Base-by-base conservation (phyloP, 106 monocot genomes). In the Dendrobium nobile region DNA sequence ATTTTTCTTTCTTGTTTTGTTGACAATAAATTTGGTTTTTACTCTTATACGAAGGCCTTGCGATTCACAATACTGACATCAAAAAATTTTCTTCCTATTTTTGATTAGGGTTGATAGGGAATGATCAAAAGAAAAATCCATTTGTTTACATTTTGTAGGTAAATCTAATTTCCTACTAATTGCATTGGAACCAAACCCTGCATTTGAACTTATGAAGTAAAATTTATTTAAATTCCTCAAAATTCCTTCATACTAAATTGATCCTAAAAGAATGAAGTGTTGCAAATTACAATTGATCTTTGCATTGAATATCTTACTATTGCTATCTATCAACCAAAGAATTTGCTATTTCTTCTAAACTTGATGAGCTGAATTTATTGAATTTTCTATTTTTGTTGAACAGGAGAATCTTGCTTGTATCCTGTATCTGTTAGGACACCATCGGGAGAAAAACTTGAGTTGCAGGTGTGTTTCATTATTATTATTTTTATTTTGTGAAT, bases 351-450 rank as follows among this genome's bases (percentile, higher is more conserved):
- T 42, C 16, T 74, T 74, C 43, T 31, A 8, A 77, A 33, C 54
- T 51, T 31, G 9, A 15, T 26, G 51, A 77, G 18, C 31, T 16
- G 17, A 8, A 20, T 61, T 20, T 61, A 61, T 20, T 15, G 51
- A 51, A 51, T 51, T 22, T 61, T 61, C 22, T 22, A 5, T 51
- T 59, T 44, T 65, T 65, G 10, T 45, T 61, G 24, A 77, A 31
- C 81, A 84, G 87, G 81, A 15, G 87, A 87, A 56, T 27, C 81
- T 73, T 80, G 70, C 44, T 83, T 87, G 77, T 87, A 87, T 67
- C 83, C 87, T 41, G 75, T 87, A 59, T 19, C 87, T 75, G 84
- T 87, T 77, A 87, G 77, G 87, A 54, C 83, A 42, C 61, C 45
- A 74, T 72, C 84, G 51, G 84, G 84, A 73, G 87, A 84, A 84